Conservation (phyloP, 2,329 filamentous ascomycete species). For the Exophiala bonariae region DNA sequence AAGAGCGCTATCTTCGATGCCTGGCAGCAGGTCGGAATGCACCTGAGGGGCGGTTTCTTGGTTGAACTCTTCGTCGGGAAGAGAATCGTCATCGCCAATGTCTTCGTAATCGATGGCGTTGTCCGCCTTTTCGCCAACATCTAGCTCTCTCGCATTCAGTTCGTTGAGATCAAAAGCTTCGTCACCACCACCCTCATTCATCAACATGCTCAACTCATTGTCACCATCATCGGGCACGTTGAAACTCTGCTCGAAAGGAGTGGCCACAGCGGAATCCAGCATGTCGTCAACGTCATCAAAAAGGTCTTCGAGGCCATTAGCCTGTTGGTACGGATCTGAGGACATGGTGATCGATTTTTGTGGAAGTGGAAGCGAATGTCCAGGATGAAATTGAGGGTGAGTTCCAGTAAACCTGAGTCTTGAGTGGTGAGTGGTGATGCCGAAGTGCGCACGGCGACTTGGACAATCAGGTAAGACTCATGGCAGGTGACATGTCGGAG, state of each 20-base stretch:
- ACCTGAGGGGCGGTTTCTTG: constrained; percentile 18
- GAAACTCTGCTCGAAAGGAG: constrained; percentile 20
- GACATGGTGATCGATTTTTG: constrained; percentile 10
- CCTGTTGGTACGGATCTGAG: constrained; percentile 23
- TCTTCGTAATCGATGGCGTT: constrained; percentile 90
- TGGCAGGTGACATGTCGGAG: no score
- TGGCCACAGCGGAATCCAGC: constrained; percentile 9
- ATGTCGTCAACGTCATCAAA: constrained; percentile 22
- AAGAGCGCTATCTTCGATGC: constrained; percentile 56
- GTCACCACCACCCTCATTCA: constrained; percentile 34
- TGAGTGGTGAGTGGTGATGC: not conserved
- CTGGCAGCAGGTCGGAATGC: constrained; percentile 19
- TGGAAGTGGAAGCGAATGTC: not conserved
- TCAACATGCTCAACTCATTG: constrained; percentile 30
- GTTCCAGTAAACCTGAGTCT: not conserved
- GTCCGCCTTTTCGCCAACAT: constrained; percentile 75
- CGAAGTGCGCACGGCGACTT: not conserved
- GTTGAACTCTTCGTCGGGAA: constrained; percentile 62
- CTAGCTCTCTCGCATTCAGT: constrained; percentile 32
- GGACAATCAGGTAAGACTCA: not conserved
- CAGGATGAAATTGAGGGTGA: not conserved
- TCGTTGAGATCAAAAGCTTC: constrained; percentile 24
- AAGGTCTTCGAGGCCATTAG: constrained; percentile 25
- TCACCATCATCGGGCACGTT: constrained; percentile 16
- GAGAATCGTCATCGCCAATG: constrained; percentile 87